phyloP scores from a whole-genome alignment of 176 grass and related monocot species.

The Neostapfia colusana region DNA sequence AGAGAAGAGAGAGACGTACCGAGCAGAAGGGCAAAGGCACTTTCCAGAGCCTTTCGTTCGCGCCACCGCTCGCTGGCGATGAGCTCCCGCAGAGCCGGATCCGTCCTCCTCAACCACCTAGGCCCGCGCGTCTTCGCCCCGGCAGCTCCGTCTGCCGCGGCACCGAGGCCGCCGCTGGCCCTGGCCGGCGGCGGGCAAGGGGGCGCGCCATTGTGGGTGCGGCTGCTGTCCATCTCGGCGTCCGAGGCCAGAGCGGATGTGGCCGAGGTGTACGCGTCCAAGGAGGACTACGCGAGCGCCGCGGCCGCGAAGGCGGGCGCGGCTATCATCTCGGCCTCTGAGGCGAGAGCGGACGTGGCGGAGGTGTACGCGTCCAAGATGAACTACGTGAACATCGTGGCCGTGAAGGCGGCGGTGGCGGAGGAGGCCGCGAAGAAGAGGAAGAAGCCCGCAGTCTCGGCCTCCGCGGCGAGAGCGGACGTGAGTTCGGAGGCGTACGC shows the following conservation, averaged over 20 bases:
- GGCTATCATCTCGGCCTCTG: not conserved
- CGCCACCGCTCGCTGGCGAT: slow-evolving; percentile 30
- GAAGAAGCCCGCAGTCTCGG: not conserved
- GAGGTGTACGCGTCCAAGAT: not conserved
- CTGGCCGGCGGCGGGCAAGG: slow-evolving; percentile 9
- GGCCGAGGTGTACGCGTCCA: not conserved
- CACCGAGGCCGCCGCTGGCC: slow-evolving; percentile 10
- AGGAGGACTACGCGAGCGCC: not conserved
- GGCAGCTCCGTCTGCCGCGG: not conserved
- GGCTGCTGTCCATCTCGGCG: slow-evolving; percentile 50
- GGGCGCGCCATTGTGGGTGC: slow-evolving; percentile 26
- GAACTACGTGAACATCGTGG: not conserved
- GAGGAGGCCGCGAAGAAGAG: not conserved
- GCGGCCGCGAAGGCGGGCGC: not conserved
- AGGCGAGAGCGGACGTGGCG: not conserved
- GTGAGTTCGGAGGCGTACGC: too few species aligned
- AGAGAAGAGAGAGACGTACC: not conserved
- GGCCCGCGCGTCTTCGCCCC: slow-evolving; percentile 37
- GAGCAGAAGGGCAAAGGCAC: not conserved
- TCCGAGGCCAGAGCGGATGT: slow-evolving; percentile 20
- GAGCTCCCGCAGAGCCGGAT: slow-evolving; percentile 53
- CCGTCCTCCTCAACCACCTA: slow-evolving; percentile 47
- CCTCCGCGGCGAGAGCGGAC: too few species aligned
- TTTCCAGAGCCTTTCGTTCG: not conserved
- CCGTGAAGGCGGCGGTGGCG: not conserved